Percentiles rank a stretch among this genome's conserved stretches.
Conservation (phyloP, 208 protist species). For the Leishmania mexicana region DNA sequence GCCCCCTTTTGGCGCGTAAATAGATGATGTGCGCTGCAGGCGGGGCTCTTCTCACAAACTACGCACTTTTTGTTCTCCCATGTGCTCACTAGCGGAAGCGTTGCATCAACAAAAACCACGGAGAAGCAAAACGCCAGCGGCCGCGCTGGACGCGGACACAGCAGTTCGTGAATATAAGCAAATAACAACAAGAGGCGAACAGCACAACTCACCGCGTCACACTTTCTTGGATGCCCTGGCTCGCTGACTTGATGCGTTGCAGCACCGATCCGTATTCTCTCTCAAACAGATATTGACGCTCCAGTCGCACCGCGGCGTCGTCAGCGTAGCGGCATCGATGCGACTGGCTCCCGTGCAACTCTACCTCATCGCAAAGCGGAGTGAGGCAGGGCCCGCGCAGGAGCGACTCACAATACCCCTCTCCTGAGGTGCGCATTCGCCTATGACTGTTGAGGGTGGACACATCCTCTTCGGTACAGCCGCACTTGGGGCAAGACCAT, state of each 20-base stretch:
- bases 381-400: conserved; percentile 16
- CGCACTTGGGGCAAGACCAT: conserved; percentile 10
- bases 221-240: conserved; percentile 50
- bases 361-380: conserved; percentile 23
- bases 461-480: neutral
- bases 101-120: neutral
- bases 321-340: conserved; percentile 30
- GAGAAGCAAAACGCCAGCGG: neutral
- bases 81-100: neutral
- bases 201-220: conserved; percentile 22
- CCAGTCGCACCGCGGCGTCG: conserved; percentile 23
- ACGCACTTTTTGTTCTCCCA: neutral
- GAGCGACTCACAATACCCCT: neutral
- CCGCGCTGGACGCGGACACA: neutral
- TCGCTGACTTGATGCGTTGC: conserved; percentile 40
- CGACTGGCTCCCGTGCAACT: conserved; percentile 10
- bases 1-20: neutral
- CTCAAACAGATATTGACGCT: conserved; percentile 45
- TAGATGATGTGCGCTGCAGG: neutral
- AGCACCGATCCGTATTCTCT: conserved; percentile 44
- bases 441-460: too few relatives aligned
- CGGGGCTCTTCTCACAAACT: neutral
- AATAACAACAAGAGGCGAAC: neutral
- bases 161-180: neutral
- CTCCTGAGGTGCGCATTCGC: neutral